Percentiles rank a stretch among this genome's conserved stretches.
Conservation (phyloP, 2,329 filamentous ascomycete genomes). For the Trichoderma sp. region DNA sequence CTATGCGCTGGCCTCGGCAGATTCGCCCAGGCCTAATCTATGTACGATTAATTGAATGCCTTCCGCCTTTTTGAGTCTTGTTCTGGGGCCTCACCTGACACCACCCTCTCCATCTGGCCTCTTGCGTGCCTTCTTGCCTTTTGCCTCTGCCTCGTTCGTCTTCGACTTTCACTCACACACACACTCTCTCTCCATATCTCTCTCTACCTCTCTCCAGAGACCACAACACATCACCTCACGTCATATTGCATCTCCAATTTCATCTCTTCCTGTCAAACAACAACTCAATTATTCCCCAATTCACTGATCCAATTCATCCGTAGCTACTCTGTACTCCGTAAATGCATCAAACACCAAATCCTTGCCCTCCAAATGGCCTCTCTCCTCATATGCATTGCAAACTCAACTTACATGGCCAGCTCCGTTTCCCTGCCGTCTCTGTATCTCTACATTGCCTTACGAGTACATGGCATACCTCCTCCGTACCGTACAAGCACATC, state of each 20-base stretch:
- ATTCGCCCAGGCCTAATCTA: conserved; percentile 17
- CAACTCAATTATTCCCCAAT: not conserved
- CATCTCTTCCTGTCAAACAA: not conserved
- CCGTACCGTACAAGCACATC: not conserved
- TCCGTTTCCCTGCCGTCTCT: conserved; percentile 1
- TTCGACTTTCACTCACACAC: not conserved
- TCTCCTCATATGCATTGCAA: conserved; percentile 3
- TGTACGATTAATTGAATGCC: conserved; percentile 20
- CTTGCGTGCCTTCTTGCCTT: not conserved
- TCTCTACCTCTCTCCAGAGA: not conserved
- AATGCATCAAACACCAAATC: not conserved
- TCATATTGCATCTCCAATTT: not conserved
- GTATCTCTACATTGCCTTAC: not conserved
- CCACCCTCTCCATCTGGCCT: not conserved
- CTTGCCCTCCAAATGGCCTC: not conserved
- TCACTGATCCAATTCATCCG: not conserved
- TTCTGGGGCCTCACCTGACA: not conserved
- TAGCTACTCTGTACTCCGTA: too few species aligned
- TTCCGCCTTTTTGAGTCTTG: conserved; percentile 13
- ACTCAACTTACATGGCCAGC: conserved; percentile 3
- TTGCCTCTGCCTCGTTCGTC: not conserved
- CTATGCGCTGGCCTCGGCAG: conserved; percentile 17
- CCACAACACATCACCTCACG: not conserved
- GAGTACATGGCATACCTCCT: not conserved
- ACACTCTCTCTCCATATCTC: not conserved